phyloP scores from a whole-genome alignment of 2,329 filamentous ascomycete species.

The Purpureocillium takamizusanense region DNA sequence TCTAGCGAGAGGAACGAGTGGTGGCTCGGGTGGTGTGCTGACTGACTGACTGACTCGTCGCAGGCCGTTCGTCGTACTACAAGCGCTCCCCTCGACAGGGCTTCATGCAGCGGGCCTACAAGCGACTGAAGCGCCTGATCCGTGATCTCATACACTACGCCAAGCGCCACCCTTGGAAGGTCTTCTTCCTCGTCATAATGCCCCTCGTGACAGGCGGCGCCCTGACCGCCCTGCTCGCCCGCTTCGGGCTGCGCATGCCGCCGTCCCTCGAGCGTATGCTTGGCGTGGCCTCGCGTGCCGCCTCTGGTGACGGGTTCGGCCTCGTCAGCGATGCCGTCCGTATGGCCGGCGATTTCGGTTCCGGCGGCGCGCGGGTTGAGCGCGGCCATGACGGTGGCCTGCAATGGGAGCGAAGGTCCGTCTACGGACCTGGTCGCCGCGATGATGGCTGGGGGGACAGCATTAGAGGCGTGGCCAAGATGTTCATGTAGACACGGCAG shows the following conservation, averaged over 20 bases:
- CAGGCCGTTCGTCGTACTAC: slow-evolving; percentile 56
- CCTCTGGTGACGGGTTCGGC: slow-evolving; percentile 34
- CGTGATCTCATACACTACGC: slow-evolving; percentile 76
- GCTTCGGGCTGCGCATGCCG: slow-evolving; percentile 73
- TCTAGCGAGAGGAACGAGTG: background rate
- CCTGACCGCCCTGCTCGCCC: slow-evolving; percentile 64
- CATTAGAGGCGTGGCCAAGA: slow-evolving; percentile 29
- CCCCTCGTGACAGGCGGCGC: slow-evolving; percentile 80
- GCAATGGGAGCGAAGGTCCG: slow-evolving; percentile 28
- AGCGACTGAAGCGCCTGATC: slow-evolving; percentile 69
- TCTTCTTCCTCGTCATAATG: slow-evolving; percentile 79
- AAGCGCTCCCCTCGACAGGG: slow-evolving; percentile 73
- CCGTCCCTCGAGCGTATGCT: slow-evolving; percentile 50
- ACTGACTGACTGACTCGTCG: slow-evolving; percentile 1
- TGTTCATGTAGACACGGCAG: slow-evolving; percentile 18
- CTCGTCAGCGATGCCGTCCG: slow-evolving; percentile 46
- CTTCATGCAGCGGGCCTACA: slow-evolving; percentile 66
- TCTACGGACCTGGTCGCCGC: slow-evolving; percentile 18
- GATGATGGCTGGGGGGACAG: slow-evolving; percentile 24
- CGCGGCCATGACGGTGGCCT: slow-evolving; percentile 22
- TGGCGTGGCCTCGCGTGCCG: slow-evolving; percentile 41
- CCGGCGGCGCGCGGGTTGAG: slow-evolving; percentile 18
- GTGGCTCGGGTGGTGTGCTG: background rate
- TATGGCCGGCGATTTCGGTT: slow-evolving; percentile 34
- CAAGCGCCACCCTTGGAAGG: slow-evolving; percentile 75